Base-by-base conservation (phyloP, 257 asterid species). In the Prunella vulgaris region DNA sequence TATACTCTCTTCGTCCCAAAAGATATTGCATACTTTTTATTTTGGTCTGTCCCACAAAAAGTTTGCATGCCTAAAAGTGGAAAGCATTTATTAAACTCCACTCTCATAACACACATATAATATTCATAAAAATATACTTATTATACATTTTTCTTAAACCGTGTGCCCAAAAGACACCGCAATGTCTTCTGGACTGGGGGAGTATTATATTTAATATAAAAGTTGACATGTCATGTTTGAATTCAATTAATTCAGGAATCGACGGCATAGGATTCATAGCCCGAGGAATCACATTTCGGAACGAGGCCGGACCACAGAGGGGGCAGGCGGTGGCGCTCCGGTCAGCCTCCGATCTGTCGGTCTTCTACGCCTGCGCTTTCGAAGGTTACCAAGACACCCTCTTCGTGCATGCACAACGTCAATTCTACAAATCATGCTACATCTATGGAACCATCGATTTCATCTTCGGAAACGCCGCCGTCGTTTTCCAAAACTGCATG, bases 301-400 rank as follows among this genome's bases (percentile, higher is more conserved):
- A 93, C 86, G 81, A 87, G 0, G 98, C 98, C 1, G 98, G 98
- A 1, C 86, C 98, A 6, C 53, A 69, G 22, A 73, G 58, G 0
- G 96, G 93, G 0, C 98, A 93, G 75, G 98, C 98, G 32, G 97
- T 87, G 59, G 97, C 98, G 0, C 86, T 90, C 17, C 95, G 98
- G 7, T 86, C 95, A 7, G 96, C 96, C 32, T 93, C 98, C 3
- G 98, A 93, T 63, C 89, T 93, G 14, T 93, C 98, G 0, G 98
- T 87, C 5, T 93, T 88, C 76, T 86, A 93, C 51, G 82, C 80
- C 0, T 93, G 97, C 49, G 79, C 78, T 0, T 85, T 93, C 52
- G 97, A 90, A 25, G 97, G 98, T 0, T 93, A 88, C 77, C 98
- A 93, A 66, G 98, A 93, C 84, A 93, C 97, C 0, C 83, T 93